A percentile compares a stretch with the other conserved stretches of the same genome.
phyloP scores from a whole-genome alignment of 2,329 filamentous ascomycete genomes.

The Calonectria hawksworthii region DNA sequence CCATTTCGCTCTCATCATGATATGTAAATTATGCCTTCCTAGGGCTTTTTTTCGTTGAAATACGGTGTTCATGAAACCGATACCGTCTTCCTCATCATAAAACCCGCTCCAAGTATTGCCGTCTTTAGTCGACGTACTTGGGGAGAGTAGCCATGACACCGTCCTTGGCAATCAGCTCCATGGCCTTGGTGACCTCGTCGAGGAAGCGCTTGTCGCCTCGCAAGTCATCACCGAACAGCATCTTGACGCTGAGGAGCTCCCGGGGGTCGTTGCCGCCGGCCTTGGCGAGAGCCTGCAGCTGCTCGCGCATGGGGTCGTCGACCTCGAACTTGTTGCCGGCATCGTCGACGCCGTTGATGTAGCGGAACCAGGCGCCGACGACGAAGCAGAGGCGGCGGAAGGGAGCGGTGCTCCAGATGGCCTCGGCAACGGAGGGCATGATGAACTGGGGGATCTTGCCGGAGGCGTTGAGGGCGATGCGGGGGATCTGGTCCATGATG shows the following conservation, averaged over 20 bases:
- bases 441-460: conserved; percentile 68
- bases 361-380: conserved; percentile 64
- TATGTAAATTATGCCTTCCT: not conserved
- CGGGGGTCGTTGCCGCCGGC: conserved; percentile 58
- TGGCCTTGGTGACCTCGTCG: conserved; percentile 59
- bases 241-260: conserved; percentile 60
- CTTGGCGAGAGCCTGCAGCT: conserved; percentile 61
- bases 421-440: conserved; percentile 62
- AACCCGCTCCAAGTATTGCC: not conserved
- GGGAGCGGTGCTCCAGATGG: conserved; percentile 60
- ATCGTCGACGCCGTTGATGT: conserved; percentile 65
- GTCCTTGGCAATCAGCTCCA: conserved; percentile 61
- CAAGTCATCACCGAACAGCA: conserved; percentile 66
- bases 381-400: conserved; percentile 64
- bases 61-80: not conserved
- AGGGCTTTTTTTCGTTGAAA: not conserved
- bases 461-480: conserved; percentile 64
- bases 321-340: conserved; percentile 56
- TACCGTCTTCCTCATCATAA: not conserved
- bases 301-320: conserved; percentile 64
- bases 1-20: not conserved
- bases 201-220: conserved; percentile 63
- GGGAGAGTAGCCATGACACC: conserved; percentile 64
- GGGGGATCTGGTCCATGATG: conserved; percentile 68
- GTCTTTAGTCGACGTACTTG: conserved; percentile 59